A percentile compares a stretch with the other conserved stretches of the same genome.
Evolutionary conservation across 78 protist species (phyloP).

Genomic region (Mantamonas sphyraenae): DNA sequence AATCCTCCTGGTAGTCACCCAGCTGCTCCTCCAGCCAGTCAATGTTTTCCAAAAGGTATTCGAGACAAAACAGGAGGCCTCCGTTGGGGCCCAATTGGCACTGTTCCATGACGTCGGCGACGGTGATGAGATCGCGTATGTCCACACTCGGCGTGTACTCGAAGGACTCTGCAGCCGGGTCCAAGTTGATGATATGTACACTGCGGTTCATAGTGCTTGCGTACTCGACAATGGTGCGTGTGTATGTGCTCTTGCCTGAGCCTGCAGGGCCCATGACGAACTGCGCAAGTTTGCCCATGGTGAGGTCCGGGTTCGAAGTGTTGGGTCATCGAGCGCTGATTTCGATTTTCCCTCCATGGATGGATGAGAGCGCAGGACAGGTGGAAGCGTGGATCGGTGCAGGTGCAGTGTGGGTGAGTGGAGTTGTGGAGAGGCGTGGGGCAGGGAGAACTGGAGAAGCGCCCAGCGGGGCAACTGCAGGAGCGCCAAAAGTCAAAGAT

Average conservation of each 20-base stretch:
- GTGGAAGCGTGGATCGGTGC: too few relatives aligned
- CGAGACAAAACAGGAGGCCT: constrained; percentile 90
- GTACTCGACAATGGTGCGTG: constrained; percentile 61
- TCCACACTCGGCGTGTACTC: constrained; percentile 68
- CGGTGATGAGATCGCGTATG: constrained; percentile 80
- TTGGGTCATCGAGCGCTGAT: neutral
- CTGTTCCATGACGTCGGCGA: constrained; percentile 88
- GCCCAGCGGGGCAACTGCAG: too few relatives aligned
- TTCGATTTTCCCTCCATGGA: neutral
- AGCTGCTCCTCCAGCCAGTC: constrained; percentile 82
- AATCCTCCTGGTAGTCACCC: constrained; percentile 90
- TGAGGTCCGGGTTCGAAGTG: neutral
- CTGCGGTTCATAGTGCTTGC: constrained; percentile 44
- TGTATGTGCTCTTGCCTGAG: constrained; percentile 87
- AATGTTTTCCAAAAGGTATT: constrained; percentile 67
- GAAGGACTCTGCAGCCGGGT: constrained; percentile 95
- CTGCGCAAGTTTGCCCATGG: constrained; percentile 83
- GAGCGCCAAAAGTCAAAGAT: too few relatives aligned
- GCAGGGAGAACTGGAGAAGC: too few relatives aligned
- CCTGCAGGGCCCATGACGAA: constrained; percentile 98
- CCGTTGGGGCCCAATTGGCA: constrained; percentile 96
- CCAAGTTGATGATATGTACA: constrained; percentile 90
- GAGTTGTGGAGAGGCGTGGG: too few relatives aligned
- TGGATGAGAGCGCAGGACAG: neutral
- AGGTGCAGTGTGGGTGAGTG: too few relatives aligned